Conservation (phyloP, 495 filamentous ascomycete species). For the Penicillium pancosmium region DNA sequence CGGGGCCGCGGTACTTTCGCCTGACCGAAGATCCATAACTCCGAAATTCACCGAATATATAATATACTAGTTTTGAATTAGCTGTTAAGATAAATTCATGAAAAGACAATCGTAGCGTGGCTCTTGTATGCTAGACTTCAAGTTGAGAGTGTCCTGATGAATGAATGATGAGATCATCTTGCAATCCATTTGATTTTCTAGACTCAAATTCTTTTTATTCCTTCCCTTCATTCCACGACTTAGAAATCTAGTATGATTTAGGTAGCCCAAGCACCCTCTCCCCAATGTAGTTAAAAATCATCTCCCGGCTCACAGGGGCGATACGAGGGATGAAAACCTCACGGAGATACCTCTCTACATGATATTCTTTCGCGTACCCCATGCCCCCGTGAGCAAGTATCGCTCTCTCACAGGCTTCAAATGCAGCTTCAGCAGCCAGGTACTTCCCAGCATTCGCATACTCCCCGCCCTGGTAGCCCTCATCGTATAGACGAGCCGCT, state of each 20-base stretch:
- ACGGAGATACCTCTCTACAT: slow-evolving; percentile 74
- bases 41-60: not conserved
- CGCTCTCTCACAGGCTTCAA: slow-evolving; percentile 69
- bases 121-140: no score
- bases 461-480: slow-evolving; percentile 36
- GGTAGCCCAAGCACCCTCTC: slow-evolving; percentile 63
- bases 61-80: not conserved
- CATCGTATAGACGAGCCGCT: slow-evolving; percentile 68
- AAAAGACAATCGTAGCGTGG: not conserved
- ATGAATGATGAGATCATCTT: no score
- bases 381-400: slow-evolving; percentile 71
- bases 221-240: not conserved
- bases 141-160: no score
- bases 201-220: not conserved
- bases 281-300: slow-evolving; percentile 76
- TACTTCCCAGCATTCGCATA: slow-evolving; percentile 57
- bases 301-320: slow-evolving; percentile 74
- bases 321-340: slow-evolving; percentile 76
- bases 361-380: slow-evolving; percentile 78
- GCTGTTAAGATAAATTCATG: not conserved
- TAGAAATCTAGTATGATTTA: slow-evolving; percentile 47
- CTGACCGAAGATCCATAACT: not conserved
- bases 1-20: not conserved
- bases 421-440: slow-evolving; percentile 75
- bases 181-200: not conserved